Percentiles rank a stretch among this genome's conserved stretches.
These are phyloP conservation scores for Cadophora luteo-olivacea DNA, from an alignment of 2,329 filamentous ascomycete species.

Conservation along the genomic window DNA sequence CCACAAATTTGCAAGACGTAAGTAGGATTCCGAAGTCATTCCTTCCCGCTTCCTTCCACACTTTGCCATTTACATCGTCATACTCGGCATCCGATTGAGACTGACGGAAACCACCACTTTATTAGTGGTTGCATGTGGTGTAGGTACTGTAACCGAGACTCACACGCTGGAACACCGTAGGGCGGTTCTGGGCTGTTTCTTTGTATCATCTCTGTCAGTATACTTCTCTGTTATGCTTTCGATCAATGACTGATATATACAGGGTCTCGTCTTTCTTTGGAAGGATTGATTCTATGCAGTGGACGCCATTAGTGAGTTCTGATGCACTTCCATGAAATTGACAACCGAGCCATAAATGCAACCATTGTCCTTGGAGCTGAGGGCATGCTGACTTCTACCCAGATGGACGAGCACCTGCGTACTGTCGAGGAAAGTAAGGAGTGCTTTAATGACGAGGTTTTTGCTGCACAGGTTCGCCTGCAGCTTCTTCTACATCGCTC, in stretches of 20 bases:
- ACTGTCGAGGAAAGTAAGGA: background rate
- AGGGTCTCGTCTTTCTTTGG: background rate
- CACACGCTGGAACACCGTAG: background rate
- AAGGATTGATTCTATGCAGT: slow-evolving; percentile 7
- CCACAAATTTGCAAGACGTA: slow-evolving; percentile 1
- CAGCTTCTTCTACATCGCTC: background rate
- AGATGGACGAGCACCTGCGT: background rate
- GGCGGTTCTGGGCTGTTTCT: slow-evolving; percentile 1
- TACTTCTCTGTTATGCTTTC: background rate
- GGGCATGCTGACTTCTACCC: background rate
- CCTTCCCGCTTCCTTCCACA: background rate
- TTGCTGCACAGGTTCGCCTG: background rate
- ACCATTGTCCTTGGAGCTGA: no score
- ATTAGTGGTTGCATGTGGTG: background rate
- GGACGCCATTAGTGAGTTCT: background rate
- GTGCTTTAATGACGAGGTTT: background rate
- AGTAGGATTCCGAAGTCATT: background rate
- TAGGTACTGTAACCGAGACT: background rate
- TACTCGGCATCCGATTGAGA: background rate
- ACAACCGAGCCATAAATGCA: no score
- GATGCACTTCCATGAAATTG: background rate
- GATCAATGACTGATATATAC: background rate
- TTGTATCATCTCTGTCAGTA: background rate
- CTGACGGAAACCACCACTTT: background rate
- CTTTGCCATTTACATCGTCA: background rate